Evolutionary conservation across 306 rosid species (phyloP).

Genomic region (Glycyrrhiza uralensis): DNA sequence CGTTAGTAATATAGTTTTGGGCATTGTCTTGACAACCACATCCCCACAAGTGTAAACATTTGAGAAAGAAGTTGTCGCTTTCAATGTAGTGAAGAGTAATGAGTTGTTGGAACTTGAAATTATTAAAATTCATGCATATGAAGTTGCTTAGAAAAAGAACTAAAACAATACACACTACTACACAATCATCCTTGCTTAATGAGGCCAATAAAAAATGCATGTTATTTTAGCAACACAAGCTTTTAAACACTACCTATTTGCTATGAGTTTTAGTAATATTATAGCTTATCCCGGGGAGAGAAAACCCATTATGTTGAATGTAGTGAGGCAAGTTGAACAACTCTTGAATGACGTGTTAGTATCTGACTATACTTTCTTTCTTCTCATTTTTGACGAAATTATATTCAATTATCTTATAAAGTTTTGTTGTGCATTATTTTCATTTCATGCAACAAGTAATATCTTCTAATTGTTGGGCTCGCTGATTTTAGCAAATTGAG

Average conservation of each 20-base stretch:
- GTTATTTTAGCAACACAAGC: background rate
- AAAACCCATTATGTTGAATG: constrained; percentile 91
- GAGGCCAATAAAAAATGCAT: too few relatives aligned
- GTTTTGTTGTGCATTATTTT: constrained; percentile 15
- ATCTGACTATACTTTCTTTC: background rate
- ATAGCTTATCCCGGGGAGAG: constrained; percentile 73
- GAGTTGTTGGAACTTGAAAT: too few relatives aligned
- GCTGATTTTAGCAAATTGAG: constrained; percentile 89
- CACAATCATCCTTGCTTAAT: too few relatives aligned
- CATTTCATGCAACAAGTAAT: constrained; percentile 87
- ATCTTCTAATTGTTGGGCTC: constrained; percentile 82
- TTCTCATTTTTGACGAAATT: constrained; percentile 6
- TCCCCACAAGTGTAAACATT: too few relatives aligned
- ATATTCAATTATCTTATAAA: background rate
- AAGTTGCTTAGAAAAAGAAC: too few relatives aligned
- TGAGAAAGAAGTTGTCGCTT: too few relatives aligned
- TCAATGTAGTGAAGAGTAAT: too few relatives aligned
- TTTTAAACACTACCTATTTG: background rate
- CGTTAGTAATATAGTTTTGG: too few relatives aligned
- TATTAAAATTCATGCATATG: too few relatives aligned
- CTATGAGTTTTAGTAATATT: constrained; percentile 12
- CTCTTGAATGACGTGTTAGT: constrained; percentile 71
- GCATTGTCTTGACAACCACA: too few relatives aligned
- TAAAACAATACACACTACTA: too few relatives aligned
- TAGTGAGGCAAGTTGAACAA: constrained; percentile 77